phyloP scores from a whole-genome alignment of 352 stramenopile genomes.

The Thraustochytrium striatum region DNA sequence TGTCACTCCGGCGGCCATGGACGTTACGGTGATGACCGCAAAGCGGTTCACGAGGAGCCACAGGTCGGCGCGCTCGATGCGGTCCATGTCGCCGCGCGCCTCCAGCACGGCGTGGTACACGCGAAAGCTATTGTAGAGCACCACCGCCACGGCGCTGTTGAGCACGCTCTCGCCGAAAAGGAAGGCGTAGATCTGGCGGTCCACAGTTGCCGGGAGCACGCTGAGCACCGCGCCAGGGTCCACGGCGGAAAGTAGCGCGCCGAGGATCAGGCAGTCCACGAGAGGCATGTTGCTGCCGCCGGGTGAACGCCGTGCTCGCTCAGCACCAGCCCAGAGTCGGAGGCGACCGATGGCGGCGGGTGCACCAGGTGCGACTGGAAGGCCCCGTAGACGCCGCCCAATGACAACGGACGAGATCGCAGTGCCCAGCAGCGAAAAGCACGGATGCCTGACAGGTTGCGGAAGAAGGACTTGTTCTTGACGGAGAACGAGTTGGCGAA shows the following conservation, averaged over 20 bases:
- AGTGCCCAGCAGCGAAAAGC: constrained; percentile 26
- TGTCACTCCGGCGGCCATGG: constrained; percentile 23
- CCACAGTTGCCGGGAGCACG: constrained; percentile 18
- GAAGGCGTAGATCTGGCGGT: constrained; percentile 37
- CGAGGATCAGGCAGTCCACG: constrained; percentile 40
- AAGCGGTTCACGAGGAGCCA: constrained; percentile 5
- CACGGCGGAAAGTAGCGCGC: constrained; percentile 24
- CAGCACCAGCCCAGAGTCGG: too few species aligned
- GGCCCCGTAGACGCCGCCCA: constrained; percentile 15
- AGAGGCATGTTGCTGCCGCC: constrained; percentile 34
- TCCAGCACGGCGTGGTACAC: constrained; percentile 17
- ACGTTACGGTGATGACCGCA: constrained; percentile 16
- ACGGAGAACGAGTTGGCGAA: constrained; percentile 34
- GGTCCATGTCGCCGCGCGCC: neutral
- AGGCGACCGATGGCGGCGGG: too few species aligned
- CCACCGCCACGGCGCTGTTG: constrained; percentile 37
- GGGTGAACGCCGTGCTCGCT: too few species aligned
- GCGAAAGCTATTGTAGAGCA: constrained; percentile 41
- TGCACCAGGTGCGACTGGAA: constrained; percentile 1
- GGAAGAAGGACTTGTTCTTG: constrained; percentile 44
- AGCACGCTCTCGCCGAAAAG: constrained; percentile 42
- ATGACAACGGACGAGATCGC: constrained; percentile 15
- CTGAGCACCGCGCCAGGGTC: constrained; percentile 20
- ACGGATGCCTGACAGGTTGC: constrained; percentile 38
- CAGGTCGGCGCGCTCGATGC: neutral